Conservation (phyloP, 805 yeast genomes). For the Monosporozyma solicola region DNA sequence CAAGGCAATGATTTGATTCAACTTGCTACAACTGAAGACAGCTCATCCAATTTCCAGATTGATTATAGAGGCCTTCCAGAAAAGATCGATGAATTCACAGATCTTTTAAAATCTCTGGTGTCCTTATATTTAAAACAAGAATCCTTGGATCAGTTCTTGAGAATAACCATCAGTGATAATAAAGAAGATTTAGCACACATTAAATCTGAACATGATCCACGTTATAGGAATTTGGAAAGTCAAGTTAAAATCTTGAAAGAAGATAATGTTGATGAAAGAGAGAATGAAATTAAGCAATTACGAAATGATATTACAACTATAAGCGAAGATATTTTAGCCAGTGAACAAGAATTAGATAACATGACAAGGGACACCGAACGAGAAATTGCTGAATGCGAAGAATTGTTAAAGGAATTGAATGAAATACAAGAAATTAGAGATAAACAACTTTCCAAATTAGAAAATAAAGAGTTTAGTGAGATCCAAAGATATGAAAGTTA, state of each 20-base stretch:
- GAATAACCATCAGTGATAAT: conserved; percentile 21
- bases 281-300: conserved; percentile 15
- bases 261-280: conserved; percentile 10
- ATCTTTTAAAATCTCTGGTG: conserved; percentile 17
- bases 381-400: conserved; percentile 21
- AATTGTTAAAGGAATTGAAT: conserved; percentile 15
- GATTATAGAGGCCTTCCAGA: conserved; percentile 12
- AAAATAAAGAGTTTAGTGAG: conserved; percentile 5
- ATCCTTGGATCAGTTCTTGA: conserved; percentile 24
- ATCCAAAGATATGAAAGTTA: conserved; percentile 2
- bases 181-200: conserved; percentile 11
- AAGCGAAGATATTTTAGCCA: conserved; percentile 6
- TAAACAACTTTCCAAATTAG: conserved; percentile 1
- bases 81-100: conserved; percentile 15
- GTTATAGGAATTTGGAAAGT: conserved; percentile 13
- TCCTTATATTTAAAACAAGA: conserved; percentile 26
- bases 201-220: conserved; percentile 18
- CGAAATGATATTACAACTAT: conserved; percentile 11
- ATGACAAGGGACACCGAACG: conserved; percentile 17
- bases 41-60: conserved; percentile 4
- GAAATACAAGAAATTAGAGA: conserved; percentile 8
- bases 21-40: neutral
- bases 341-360: neutral
- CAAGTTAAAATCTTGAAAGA: conserved; percentile 17
- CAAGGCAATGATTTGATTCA: neutral